Percentiles rank a stretch among this genome's conserved stretches.
Conservation (phyloP, 1,139 yeast species). For the Yamadazyma membranifaciens region DNA sequence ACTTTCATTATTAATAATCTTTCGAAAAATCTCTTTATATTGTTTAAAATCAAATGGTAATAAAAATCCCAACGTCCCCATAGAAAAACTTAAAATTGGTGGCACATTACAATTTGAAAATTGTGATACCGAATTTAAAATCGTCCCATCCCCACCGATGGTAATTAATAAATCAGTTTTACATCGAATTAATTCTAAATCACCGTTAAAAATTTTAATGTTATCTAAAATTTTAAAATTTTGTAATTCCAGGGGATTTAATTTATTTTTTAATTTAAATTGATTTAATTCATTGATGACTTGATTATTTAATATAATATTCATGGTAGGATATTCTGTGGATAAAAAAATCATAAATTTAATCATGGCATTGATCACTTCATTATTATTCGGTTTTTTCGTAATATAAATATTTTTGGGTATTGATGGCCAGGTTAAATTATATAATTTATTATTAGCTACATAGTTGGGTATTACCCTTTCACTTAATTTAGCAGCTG, state of each 20-base stretch:
- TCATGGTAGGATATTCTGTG: conserved; percentile 61
- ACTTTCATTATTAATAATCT: conserved; percentile 66
- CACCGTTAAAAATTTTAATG: conserved; percentile 50
- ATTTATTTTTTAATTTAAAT: conserved; percentile 24
- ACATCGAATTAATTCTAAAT: conserved; percentile 50
- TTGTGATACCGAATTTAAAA: conserved; percentile 63
- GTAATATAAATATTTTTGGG: conserved; percentile 73
- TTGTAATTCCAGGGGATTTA: conserved; percentile 56
- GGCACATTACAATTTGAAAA: conserved; percentile 76
- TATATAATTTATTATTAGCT: conserved; percentile 48
- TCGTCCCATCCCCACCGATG: conserved; percentile 95
- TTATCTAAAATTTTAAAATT: conserved; percentile 14
- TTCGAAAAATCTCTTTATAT: conserved; percentile 57
- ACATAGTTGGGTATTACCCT: conserved; percentile 23
- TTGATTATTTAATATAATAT: conserved; percentile 73
- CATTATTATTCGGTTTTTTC: conserved; percentile 77
- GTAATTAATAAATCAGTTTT: conserved; percentile 76
- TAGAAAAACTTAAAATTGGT: conserved; percentile 82
- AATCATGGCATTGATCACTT: conserved; percentile 66
- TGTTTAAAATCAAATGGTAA: conserved; percentile 79
- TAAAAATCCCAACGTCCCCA: conserved; percentile 90
- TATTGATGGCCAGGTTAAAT: conserved; percentile 38
- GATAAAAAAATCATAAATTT: conserved; percentile 59
- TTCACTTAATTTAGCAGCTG: conserved; percentile 15
- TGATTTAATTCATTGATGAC: conserved; percentile 68